Conservation (phyloP, 148 eudicot genomes). For the Amaranthus hypochondriacus region DNA sequence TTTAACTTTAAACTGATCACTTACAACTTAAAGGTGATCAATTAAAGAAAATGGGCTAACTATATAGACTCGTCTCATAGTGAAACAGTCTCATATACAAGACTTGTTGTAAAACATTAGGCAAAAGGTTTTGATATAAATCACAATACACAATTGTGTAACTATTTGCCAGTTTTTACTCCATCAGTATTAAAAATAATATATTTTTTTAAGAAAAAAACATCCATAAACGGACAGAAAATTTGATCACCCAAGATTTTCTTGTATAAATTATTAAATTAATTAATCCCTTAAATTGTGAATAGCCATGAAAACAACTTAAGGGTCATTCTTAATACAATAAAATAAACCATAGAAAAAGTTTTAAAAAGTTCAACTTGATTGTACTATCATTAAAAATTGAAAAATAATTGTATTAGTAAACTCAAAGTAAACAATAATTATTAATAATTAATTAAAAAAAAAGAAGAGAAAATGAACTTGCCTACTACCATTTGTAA, state of each 20-base stretch:
- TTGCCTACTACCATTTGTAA: slow-evolving; percentile 61
- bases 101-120: too few species aligned
- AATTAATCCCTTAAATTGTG: not conserved
- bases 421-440: not conserved
- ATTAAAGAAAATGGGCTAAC: too few species aligned
- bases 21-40: too few species aligned
- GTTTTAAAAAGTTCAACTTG: slow-evolving; percentile 3
- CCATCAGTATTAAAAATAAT: not conserved
- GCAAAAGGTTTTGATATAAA: too few species aligned
- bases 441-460: not conserved
- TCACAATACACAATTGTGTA: too few species aligned
- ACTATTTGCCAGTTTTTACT: too few species aligned
- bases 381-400: not conserved
- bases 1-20: too few species aligned
- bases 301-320: slow-evolving; percentile 6
- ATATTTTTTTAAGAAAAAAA: too few species aligned
- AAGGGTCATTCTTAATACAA: not conserved
- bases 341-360: not conserved
- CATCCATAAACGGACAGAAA: not conserved
- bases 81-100: too few species aligned
- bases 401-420: not conserved
- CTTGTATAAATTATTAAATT: not conserved
- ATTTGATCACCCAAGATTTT: slow-evolving; percentile 1
- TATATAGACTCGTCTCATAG: too few species aligned
- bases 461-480: slow-evolving; percentile 6